phyloP scores from a whole-genome alignment of 78 protist species.

The Dictyostelium firmibasis region DNA sequence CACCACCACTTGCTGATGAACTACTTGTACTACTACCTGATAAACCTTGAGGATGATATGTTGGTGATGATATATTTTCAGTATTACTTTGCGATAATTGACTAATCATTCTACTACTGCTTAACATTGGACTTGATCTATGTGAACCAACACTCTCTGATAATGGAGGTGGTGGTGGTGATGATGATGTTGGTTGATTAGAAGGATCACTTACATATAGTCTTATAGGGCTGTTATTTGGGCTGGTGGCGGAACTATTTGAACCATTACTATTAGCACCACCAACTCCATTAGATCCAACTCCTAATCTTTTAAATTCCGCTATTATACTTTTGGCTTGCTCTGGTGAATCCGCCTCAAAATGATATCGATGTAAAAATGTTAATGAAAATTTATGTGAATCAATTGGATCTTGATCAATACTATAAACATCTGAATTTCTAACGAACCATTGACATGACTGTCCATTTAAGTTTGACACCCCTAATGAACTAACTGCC shows the following conservation, averaged over 20 bases:
- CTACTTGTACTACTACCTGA: slow-evolving; percentile 11
- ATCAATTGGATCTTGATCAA: slow-evolving; percentile 6
- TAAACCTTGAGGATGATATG: slow-evolving; percentile 8
- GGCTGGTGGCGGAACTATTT: background rate
- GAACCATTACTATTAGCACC: background rate
- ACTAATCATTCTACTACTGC: slow-evolving; percentile 6
- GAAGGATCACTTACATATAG: background rate
- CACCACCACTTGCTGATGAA: slow-evolving; percentile 7
- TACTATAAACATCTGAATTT: slow-evolving; percentile 46
- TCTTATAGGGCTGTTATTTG: background rate
- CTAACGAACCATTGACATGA: slow-evolving; percentile 67
- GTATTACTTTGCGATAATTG: background rate
- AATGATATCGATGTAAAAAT: slow-evolving; percentile 49
- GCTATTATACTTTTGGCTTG: slow-evolving; percentile 47
- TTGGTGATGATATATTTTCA: slow-evolving; percentile 1
- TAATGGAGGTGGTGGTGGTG: background rate
- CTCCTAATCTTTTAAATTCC: slow-evolving; percentile 37
- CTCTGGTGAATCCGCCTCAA: slow-evolving; percentile 62
- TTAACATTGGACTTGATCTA: background rate
- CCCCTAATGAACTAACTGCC: slow-evolving; percentile 53
- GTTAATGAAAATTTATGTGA: slow-evolving; percentile 52
- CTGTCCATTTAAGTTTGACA: slow-evolving; percentile 54
- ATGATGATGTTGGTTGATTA: background rate
- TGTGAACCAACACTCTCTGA: background rate
- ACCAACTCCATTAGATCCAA: background rate